Percentiles rank a stretch among this genome's conserved stretches.
These are phyloP conservation scores for Ganoderma sinense DNA, from an alignment of 1,284 basidiomycete genomes.

Conservation along the genomic window DNA sequence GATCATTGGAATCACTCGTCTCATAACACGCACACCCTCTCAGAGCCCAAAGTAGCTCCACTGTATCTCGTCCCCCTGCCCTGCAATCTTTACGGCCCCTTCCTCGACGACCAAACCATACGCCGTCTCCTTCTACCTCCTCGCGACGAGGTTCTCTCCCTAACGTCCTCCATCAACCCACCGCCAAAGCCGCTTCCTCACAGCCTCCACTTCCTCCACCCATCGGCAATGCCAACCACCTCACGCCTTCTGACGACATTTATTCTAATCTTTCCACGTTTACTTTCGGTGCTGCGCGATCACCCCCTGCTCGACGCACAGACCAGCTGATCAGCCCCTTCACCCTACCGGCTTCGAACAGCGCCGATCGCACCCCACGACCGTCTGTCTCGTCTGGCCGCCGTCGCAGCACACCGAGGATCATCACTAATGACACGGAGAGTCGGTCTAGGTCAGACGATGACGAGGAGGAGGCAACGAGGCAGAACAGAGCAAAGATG, in stretches of 20 bases:
- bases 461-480: slow-evolving; percentile 44
- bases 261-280: slow-evolving; percentile 48
- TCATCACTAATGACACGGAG: slow-evolving; percentile 34
- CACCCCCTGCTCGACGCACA: slow-evolving; percentile 32
- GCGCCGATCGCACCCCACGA: slow-evolving; percentile 34
- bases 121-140: slow-evolving; percentile 33
- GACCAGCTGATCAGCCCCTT: slow-evolving; percentile 41
- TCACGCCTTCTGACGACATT: slow-evolving; percentile 41
- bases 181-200: slow-evolving; percentile 26
- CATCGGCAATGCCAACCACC: slow-evolving; percentile 23
- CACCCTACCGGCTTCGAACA: slow-evolving; percentile 33
- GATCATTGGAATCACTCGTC: background rate
- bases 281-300: slow-evolving; percentile 47
- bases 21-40: slow-evolving; percentile 22
- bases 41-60: slow-evolving; percentile 31
- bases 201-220: slow-evolving; percentile 21
- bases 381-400: background rate
- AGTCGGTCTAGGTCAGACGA: slow-evolving; percentile 39
- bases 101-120: slow-evolving; percentile 37
- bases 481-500: slow-evolving; percentile 50
- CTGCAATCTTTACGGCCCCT: slow-evolving; percentile 30
- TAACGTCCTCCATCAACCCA: slow-evolving; percentile 34
- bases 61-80: slow-evolving; percentile 32
- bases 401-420: slow-evolving; percentile 28
- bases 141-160: slow-evolving; percentile 38